phyloP scores from a whole-genome alignment of 768 basidiomycete genomes.

The Filobasidium floriforme region DNA sequence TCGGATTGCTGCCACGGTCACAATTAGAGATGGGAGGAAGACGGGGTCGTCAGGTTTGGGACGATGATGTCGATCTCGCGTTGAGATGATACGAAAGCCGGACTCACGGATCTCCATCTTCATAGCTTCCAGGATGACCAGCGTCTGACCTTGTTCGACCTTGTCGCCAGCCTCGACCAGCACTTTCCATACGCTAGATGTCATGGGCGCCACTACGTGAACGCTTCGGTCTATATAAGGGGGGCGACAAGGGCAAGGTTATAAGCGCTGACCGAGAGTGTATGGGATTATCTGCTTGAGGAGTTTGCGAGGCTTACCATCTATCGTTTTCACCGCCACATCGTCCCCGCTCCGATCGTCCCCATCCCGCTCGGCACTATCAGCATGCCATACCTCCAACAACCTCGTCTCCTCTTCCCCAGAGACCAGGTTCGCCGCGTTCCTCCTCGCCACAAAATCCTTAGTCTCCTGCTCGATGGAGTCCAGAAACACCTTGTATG shows the following conservation, averaged over 20 bases:
- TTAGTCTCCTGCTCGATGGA: conserved; percentile 49
- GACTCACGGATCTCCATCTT: conserved; percentile 35
- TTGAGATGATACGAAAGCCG: too few relatives aligned
- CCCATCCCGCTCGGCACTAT: too few relatives aligned
- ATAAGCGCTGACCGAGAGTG: background rate
- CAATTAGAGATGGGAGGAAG: too few relatives aligned
- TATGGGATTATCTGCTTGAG: too few relatives aligned
- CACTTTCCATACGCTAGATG: conserved; percentile 31
- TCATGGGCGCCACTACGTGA: conserved; percentile 30
- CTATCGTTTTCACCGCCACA: too few relatives aligned
- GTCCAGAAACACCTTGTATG: conserved; percentile 49
- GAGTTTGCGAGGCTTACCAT: conserved; percentile 1
- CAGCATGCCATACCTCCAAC: conserved; percentile 48
- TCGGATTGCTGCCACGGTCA: too few relatives aligned
- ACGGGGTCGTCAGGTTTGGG: too few relatives aligned
- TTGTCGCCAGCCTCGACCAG: conserved; percentile 26
- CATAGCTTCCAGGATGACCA: conserved; percentile 34
- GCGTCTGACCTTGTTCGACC: conserved; percentile 26
- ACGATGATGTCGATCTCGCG: too few relatives aligned
- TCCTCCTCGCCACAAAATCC: conserved; percentile 49
- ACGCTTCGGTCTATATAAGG: background rate
- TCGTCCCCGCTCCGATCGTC: too few relatives aligned
- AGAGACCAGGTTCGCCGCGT: conserved; percentile 16
- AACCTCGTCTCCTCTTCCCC: conserved; percentile 48
- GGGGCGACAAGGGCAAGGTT: too few relatives aligned